These are phyloP conservation scores for Porphyra umbilicalis DNA, from an alignment of 31 red algal species.

Conservation along the genomic window DNA sequence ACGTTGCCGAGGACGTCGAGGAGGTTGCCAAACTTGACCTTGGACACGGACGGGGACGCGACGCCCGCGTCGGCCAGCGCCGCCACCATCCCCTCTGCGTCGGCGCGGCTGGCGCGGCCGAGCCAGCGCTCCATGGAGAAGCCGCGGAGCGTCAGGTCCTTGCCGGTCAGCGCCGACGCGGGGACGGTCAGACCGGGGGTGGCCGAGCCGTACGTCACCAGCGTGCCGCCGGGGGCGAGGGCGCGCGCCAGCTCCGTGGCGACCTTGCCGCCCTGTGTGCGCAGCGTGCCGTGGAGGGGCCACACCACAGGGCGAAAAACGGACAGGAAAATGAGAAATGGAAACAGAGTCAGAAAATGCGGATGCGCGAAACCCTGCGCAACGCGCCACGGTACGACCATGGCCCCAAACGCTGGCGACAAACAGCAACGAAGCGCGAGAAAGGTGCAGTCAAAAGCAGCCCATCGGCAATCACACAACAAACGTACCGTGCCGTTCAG, in stretches of 20 bases:
- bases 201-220: conserved; percentile 67
- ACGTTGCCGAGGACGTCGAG: background rate
- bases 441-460: background rate
- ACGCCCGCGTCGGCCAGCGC: conserved; percentile 21
- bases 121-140: conserved; percentile 67
- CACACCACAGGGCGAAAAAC: too few species aligned
- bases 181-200: conserved; percentile 1
- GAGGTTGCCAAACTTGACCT: conserved; percentile 45
- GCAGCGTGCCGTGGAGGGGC: too few species aligned
- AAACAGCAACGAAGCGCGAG: too few species aligned
- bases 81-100: conserved; percentile 47
- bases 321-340: background rate
- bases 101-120: conserved; percentile 9
- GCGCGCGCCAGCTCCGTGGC: conserved; percentile 14
- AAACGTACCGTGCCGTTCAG: conserved; percentile 50
- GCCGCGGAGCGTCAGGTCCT: conserved; percentile 14
- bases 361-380: too few species aligned
- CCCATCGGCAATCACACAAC: too few species aligned
- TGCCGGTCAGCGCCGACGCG: conserved; percentile 9
- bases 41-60: conserved; percentile 22
- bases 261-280: background rate
- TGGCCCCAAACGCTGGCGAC: too few species aligned
- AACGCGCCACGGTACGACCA: too few species aligned
- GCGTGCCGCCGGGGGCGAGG: conserved; percentile 14
- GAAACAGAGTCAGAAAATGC: background rate